Base-by-base conservation (phyloP, 495 filamentous ascomycete species). In the Penicillium salamii region DNA sequence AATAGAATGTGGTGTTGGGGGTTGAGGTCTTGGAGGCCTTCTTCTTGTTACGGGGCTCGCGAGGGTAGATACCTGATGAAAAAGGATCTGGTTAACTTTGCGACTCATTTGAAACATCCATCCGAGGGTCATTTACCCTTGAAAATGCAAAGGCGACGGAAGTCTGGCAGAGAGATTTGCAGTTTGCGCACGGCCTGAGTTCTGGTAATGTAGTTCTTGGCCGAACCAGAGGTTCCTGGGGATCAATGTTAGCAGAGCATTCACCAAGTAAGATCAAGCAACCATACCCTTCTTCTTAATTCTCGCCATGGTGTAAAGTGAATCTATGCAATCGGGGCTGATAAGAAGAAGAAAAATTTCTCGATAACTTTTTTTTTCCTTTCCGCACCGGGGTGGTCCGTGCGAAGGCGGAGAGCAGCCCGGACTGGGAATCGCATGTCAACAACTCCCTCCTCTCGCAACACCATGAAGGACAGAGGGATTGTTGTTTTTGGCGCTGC, bases 191-290 rank as follows among this genome's bases (percentile, higher is more conserved):
- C 90, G 13, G 95, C 93, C 69, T 95, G 90, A 3, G 91, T 96
- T 69, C 93, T 82, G 38, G 92, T 97, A 55, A 97, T 92, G 78
- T 91, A 98, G 80, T 97, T 97, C 76, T 92, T 97, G 76, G 93
- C 91, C 71, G 87, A 82, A 72, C 93, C 93, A 64, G 90, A 81
- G 62, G 86, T 87, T 61, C 93, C 86, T 89, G 46, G 18, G 23
- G 26, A 5, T 13, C 29, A 52, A 17, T 43, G 33, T 68, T 46
- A 70, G 65, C 19, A 50, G 4, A 13, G 35, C n/a, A 34, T 23
- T 24, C 50, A 55, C 36, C 32, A 23, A 23, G 37, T 33, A 8
- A 37, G 18, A 23, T 7, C 18, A 1, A 20, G 20, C 31, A 46
- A 21, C 29, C 61, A 47, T 69, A 85, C 85, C 91, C 78, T 95